Percentiles rank a stretch among this genome's conserved stretches.
Conservation (phyloP, 768 basidiomycete genomes). For the Boletellus emodensis region DNA sequence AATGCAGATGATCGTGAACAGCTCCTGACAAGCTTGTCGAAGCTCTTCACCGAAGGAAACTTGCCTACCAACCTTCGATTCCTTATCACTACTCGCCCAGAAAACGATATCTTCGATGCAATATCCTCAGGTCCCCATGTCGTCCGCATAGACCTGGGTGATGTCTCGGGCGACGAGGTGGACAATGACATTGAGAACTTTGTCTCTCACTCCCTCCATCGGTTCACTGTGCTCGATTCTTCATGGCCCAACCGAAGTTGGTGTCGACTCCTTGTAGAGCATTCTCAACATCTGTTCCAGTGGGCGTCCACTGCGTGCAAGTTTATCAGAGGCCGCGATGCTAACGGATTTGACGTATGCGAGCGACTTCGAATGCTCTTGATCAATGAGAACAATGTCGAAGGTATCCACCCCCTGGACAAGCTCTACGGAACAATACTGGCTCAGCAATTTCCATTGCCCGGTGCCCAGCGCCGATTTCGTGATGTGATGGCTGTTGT, state of each 20-base stretch:
- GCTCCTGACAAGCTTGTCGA: conserved; percentile 1
- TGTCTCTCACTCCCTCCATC: no score
- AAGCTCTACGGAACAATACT: no score
- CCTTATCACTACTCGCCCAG: not conserved
- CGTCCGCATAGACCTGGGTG: no score
- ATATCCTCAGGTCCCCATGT: no score
- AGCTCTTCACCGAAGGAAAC: not conserved
- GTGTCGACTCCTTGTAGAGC: conserved; percentile 11
- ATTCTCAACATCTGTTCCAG: conserved; percentile 19
- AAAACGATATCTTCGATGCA: conserved; percentile 1
- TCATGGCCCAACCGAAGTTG: conserved; percentile 1
- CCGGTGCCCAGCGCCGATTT: not conserved
- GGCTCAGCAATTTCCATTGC: not conserved
- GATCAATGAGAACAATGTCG: no score
- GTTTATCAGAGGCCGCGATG: conserved; percentile 8
- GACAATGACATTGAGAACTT: no score
- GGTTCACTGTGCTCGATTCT: not conserved
- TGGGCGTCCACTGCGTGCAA: conserved; percentile 22
- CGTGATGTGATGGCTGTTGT: not conserved
- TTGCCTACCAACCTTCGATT: not conserved
- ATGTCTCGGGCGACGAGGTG: no score
- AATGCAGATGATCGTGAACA: not conserved
- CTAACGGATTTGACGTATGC: not conserved
- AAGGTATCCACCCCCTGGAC: no score
- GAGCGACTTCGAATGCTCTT: no score